phyloP scores from a whole-genome alignment of 2,329 filamentous ascomycete genomes.

The Thelonectria discophora region DNA sequence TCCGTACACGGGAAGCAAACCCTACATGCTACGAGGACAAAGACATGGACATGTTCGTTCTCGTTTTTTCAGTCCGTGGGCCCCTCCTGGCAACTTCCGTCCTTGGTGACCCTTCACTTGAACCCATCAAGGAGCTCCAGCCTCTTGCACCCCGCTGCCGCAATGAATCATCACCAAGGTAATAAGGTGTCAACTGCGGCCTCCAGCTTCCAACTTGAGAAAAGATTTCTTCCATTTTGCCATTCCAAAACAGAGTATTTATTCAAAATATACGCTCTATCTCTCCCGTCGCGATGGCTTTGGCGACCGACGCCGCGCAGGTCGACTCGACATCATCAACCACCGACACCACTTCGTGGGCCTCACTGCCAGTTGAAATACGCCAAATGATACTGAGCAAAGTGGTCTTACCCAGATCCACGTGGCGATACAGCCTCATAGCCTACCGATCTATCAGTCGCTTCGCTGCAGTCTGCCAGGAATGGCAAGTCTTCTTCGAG shows the following conservation, averaged over 20 bases:
- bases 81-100: too few species aligned
- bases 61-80: too few species aligned
- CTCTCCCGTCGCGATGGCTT: constrained; percentile 14
- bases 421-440: too few species aligned
- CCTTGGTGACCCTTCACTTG: too few species aligned
- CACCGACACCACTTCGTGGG: constrained; percentile 19
- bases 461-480: constrained; percentile 24
- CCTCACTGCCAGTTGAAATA: constrained; percentile 23
- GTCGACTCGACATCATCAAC: constrained; percentile 16
- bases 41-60: too few species aligned
- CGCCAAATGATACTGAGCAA: constrained; percentile 23
- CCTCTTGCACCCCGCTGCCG: constrained; percentile 13
- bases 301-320: constrained; percentile 14
- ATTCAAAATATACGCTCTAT: constrained; percentile 8
- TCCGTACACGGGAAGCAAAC: too few species aligned
- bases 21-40: too few species aligned
- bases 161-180: constrained; percentile 11
- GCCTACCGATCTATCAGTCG: too few species aligned
- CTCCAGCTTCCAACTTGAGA: constrained; percentile 2
- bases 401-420: too few species aligned
- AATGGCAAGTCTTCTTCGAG: constrained; percentile 29
- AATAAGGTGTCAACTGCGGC: constrained; percentile 8
- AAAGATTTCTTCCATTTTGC: constrained; percentile 15
- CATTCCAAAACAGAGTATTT: constrained; percentile 10
- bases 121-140: too few species aligned